Percentiles rank a stretch among this genome's conserved stretches.
These are phyloP conservation scores for Tetracladium maxilliforme DNA, from an alignment of 2,329 filamentous ascomycete genomes.

Conservation along the genomic window DNA sequence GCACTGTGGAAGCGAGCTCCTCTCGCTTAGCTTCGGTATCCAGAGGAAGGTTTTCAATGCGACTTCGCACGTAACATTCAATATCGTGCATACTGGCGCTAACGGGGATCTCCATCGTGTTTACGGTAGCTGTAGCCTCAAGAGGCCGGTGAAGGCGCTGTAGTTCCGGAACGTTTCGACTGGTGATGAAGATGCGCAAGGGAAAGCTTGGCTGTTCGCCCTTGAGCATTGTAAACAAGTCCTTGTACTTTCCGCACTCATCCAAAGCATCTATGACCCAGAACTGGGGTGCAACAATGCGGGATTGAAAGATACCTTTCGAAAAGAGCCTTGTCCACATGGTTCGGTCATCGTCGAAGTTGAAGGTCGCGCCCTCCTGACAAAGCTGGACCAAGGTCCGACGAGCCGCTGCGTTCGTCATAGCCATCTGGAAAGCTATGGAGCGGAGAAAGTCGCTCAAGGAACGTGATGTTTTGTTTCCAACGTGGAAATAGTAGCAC, in stretches of 20 bases:
- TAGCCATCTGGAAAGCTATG: slow-evolving; percentile 6
- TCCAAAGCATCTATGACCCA: slow-evolving; percentile 21
- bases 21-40: slow-evolving; percentile 1
- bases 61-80: slow-evolving; percentile 8
- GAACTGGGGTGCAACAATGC: slow-evolving; percentile 9
- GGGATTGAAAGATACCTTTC: slow-evolving; percentile 13
- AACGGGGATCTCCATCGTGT: too few species aligned
- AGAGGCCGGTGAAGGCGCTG: slow-evolving; percentile 3
- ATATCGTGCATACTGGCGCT: slow-evolving; percentile 13
- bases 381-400: slow-evolving; percentile 2
- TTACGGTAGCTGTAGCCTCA: slow-evolving; percentile 3
- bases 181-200: slow-evolving; percentile 14
- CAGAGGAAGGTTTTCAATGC: slow-evolving; percentile 6
- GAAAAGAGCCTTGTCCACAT: slow-evolving; percentile 19
- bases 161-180: slow-evolving; percentile 10
- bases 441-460: slow-evolving; percentile 6
- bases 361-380: slow-evolving; percentile 1
- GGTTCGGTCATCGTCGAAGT: slow-evolving; percentile 8
- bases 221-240: slow-evolving; percentile 12
- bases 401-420: slow-evolving; percentile 1
- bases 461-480: too few species aligned
- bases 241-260: slow-evolving; percentile 12
- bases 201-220: slow-evolving; percentile 7
- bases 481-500: too few species aligned
- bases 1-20: slow-evolving; percentile 7